Base-by-base conservation (phyloP, 176 grass and related monocot genomes). In the Saccharum spontaneum region DNA sequence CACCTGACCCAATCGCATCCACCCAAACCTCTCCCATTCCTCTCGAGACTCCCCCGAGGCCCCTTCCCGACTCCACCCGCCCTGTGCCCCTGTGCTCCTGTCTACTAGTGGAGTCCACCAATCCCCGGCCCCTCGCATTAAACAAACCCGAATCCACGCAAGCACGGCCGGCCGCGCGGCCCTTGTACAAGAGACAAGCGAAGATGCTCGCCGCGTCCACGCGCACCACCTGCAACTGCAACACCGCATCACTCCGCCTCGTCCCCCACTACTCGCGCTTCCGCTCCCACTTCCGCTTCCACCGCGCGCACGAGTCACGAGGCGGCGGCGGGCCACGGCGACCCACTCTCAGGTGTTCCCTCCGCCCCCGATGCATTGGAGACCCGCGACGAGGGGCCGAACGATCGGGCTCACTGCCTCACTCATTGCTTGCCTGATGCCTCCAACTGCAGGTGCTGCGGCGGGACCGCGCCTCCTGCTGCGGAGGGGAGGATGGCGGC, bases 61-160 rank as follows among this genome's bases (percentile, higher is more conserved):
- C 33, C 33, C 33, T 33, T 33, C 33, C 33, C 33, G 33, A 37
- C 36, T 37, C 36, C 36, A 5, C 36, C 36, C 48, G 46, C 48
- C 48, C 48, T 17, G 15, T 17, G 4, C 0, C 4, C 48, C 16
- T 17, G 48, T 46, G 41, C 10, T 3, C 44, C 15, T 15, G 13
- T 52, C 34, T 36, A 33, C 48, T 50, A 52, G 48, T 17, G 18
- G 48, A 17, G 48, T 52, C 48, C 48, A 50, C 14, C 48, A 52
- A 52, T 15, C 43, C 22, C 24, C 0, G 15, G 8, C 1, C 61
- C 55, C 13, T 7, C 61, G 16, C 78, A 54, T 48, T 87, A 48
- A 77, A 83, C 86, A 88, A 88, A 70, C 26, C 49, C 52, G 6
- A 63, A 75, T 88, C 79, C 79, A 77, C 86, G 71, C 49, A 69